Base-by-base conservation (phyloP, 116 monocot species). In the Iris pallida region DNA sequence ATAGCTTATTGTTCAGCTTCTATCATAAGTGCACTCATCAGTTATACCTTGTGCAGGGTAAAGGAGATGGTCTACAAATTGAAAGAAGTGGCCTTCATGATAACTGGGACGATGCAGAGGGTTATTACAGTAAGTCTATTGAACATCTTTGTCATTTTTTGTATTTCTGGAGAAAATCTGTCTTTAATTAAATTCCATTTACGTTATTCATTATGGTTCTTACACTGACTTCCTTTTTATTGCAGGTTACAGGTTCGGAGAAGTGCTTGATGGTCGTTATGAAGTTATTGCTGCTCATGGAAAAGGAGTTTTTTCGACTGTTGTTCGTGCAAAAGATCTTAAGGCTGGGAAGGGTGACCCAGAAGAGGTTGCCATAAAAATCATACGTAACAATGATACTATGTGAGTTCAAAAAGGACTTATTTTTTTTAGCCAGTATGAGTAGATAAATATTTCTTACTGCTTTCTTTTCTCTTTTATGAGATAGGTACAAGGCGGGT, bases 91-190 rank as follows among this genome's bases (percentile, higher is more conserved):
- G 82, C 68, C 78, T 86, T 71, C 84, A 93, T 84, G 99, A 99
- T 68, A 99, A 99, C 68, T 99, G 99, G 99, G 99, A 99, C 70
- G 99, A 99, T 84, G 84, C 90, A 41, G 99, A 99, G 70, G 99
- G 99, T 15, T 99, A 99, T 60, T 99, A 99, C 61, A 77, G 93
- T 99, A 82, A 93, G 98, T 82, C 40, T 43, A 14, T 65, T 41
- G 20, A 55, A 54, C 16, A 7, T 1, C 11, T 66, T 63, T 55
- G 53, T 42, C 59, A 12, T 15, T 43, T 13, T 40, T 40, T 56
- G 30, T 30, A 30, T 30, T 30, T 30, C 30, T 30, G 90, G 88
- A 79, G 94, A 90, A 61, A 30, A 30, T 3, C 30, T 3, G 30
- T 30, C 30, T 30, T 0, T 30, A 30, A 3, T 30, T 30, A 30